phyloP scores from a whole-genome alignment of 345 rosid species.

The Citrus trifoliata region DNA sequence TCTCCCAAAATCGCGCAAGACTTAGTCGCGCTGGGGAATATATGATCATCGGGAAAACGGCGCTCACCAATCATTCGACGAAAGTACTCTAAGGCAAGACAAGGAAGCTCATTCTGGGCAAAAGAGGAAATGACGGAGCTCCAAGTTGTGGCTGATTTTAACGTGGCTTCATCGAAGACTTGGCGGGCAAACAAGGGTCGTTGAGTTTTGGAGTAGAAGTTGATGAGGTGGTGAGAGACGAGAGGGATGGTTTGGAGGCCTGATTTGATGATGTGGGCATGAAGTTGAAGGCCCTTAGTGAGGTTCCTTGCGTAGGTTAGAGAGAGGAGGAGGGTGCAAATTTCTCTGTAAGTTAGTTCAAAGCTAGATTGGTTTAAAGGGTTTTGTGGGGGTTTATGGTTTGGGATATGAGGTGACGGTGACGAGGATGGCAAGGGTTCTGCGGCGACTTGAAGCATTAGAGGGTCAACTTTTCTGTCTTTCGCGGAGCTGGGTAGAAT shows the following conservation, averaged over 20 bases:
- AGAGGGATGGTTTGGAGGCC: conserved; percentile 67
- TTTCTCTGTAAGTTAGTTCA: conserved; percentile 40
- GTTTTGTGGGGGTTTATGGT: conserved; percentile 14
- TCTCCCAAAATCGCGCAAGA: conserved; percentile 66
- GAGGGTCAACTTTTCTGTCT: not conserved
- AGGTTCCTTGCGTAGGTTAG: conserved; percentile 49
- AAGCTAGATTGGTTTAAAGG: conserved; percentile 20
- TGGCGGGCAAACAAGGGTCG: conserved; percentile 53
- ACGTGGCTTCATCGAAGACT: conserved; percentile 53
- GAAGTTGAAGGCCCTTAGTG: conserved; percentile 71
- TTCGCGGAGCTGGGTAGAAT: not conserved
- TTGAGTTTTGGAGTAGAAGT: conserved; percentile 81
- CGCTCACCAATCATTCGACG: conserved; percentile 44
- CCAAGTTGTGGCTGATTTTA: conserved; percentile 71
- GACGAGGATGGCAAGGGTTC: not conserved
- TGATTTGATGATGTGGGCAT: conserved; percentile 63
- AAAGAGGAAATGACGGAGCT: conserved; percentile 82
- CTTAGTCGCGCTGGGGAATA: conserved; percentile 71
- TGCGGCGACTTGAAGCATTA: conserved; percentile 11
- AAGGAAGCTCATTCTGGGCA: conserved; percentile 81
- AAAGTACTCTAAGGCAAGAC: conserved; percentile 63
- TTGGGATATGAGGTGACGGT: not conserved
- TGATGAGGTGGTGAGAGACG: conserved; percentile 73
- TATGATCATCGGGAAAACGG: conserved; percentile 67
- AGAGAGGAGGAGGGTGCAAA: conserved; percentile 59